Evolutionary conservation across 2,329 filamentous ascomycete species (phyloP), one percentile per base, ranked within the genome.

Genomic region (Penicillium sp.): DNA sequence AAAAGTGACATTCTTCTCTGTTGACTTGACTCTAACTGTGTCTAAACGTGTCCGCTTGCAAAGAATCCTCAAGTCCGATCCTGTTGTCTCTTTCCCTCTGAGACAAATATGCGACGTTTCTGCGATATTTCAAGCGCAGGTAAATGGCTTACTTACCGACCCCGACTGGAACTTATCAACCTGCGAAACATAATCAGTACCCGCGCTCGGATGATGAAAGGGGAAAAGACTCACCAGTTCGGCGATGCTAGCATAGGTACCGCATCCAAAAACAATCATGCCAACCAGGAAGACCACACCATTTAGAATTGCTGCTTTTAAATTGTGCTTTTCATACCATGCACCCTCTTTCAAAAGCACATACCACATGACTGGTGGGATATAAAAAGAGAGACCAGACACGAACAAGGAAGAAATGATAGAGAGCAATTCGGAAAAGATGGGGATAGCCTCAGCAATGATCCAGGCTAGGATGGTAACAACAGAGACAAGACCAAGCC

Each of bases 401-500:
- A 49, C 47, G 17, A 49, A 49, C 34, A 49, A 22, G n/a, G 47
- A 37, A 13, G 47, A 49, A 24, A 49, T 49, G 8, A 49, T 49
- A 12, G 54, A 57, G 1, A 57, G 35, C 28, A 57, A 37, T 3
- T 57, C 51, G 0, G 51, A 53, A 43, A 57, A 57, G n/a, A 57
- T 51, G 2, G 54, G 54, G 17, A 57, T 55, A 2, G 54, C 45
- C 19, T 57, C 54, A 5, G 54, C 54, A 33, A 57, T 55, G 6
- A 57, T 26, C 54, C 54, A 57, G 9, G 50, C 53, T 12, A 57
- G 13, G 6, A 52, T 31, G 9, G 53, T 57, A 12, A 57, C 40
- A 12, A 50, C 3, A 2, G 35, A 34, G 2, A 57, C 40, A 7
- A 57, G 48, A 15, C 39, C 40, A 12, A 53, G 28, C 54, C 53